Base-by-base conservation (phyloP, 768 basidiomycete species). In the Cyclocybe aegerita region DNA sequence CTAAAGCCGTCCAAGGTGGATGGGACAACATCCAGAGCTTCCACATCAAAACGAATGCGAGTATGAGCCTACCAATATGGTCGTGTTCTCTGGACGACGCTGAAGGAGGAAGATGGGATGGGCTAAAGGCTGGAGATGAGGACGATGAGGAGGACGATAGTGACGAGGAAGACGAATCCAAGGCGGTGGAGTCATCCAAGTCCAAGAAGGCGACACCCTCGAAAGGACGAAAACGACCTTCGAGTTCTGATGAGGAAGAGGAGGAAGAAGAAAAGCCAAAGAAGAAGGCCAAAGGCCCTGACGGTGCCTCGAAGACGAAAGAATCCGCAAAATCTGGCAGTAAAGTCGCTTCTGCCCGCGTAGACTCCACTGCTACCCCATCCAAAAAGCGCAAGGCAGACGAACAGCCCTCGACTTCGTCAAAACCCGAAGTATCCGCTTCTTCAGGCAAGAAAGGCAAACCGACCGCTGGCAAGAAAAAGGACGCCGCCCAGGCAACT, bases 21-120 rank as follows among this genome's bases (percentile, higher is more conserved):
- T 98, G 95, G 94, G 86, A 88, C 46, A 97, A 98, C 67, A 75
- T 98, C 45, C 92, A 95, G 61, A 86, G 82, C 50, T 67, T 99
- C 14, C 80, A 91, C 56, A 82, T 99, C 72, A 98, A 98, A 70
- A 96, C 93, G 1, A 90, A 83, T 57, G 81, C 81, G 9, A 91
- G 89, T 46, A 75, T 85, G 32, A 83, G 86, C 56, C 70, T 99
- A n/a, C 97, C 97, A 4, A 85, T 99, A 62, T 99, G 94, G 93
- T 80, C 75, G 15, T 90, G 88, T 65, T 72, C 77, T 4, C 76
- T 97, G n/a, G 83, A 84, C 30, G 79, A 71, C 9, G 70, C 63
- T 3, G 77, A 79, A 39, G 80, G 77, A 11, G 82, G 79, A 5
- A 71, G 86, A 23, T 90, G 87, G 83, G 72, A 76, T 39, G 81